Evolutionary conservation across 2,329 filamentous ascomycete species (phyloP).

Genomic region (Hymenoscyphus fructigenus): DNA sequence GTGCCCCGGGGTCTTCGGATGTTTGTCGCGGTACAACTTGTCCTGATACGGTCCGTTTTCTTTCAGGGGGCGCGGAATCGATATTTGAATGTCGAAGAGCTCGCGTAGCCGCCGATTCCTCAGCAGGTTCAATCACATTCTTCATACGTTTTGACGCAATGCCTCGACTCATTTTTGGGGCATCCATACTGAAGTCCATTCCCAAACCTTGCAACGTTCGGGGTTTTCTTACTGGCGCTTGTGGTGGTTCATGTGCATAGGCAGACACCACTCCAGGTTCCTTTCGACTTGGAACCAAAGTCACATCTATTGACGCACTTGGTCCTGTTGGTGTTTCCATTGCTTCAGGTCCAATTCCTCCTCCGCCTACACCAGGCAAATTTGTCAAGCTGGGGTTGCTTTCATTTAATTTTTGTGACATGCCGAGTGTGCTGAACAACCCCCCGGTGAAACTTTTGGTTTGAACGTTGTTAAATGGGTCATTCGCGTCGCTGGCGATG

Average conservation of each 20-base stretch:
- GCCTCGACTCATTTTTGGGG: slow-evolving; percentile 37
- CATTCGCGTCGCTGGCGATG: slow-evolving; percentile 31
- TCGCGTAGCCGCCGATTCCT: slow-evolving; percentile 32
- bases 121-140: slow-evolving; percentile 33
- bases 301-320: slow-evolving; percentile 41
- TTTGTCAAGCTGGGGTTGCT: slow-evolving; percentile 38
- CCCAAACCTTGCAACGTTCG: slow-evolving; percentile 34
- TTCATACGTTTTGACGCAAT: slow-evolving; percentile 35
- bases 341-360: slow-evolving; percentile 48
- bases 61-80: slow-evolving; percentile 50
- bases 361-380: slow-evolving; percentile 33
- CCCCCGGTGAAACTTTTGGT: slow-evolving; percentile 32
- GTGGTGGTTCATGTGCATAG: slow-evolving; percentile 44
- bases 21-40: slow-evolving; percentile 58
- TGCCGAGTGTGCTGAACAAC: slow-evolving; percentile 34
- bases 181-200: slow-evolving; percentile 38
- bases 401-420: slow-evolving; percentile 37
- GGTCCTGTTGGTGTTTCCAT: slow-evolving; percentile 63
- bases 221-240: slow-evolving; percentile 45
- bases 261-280: slow-evolving; percentile 31
- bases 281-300: slow-evolving; percentile 30
- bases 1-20: slow-evolving; percentile 61
- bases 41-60: slow-evolving; percentile 91
- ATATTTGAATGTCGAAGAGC: slow-evolving; percentile 27
- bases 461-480: slow-evolving; percentile 38